Evolutionary conservation across 2,329 filamentous ascomycete genomes (phyloP).

Genomic region (Pseudogymnoascus sp.): DNA sequence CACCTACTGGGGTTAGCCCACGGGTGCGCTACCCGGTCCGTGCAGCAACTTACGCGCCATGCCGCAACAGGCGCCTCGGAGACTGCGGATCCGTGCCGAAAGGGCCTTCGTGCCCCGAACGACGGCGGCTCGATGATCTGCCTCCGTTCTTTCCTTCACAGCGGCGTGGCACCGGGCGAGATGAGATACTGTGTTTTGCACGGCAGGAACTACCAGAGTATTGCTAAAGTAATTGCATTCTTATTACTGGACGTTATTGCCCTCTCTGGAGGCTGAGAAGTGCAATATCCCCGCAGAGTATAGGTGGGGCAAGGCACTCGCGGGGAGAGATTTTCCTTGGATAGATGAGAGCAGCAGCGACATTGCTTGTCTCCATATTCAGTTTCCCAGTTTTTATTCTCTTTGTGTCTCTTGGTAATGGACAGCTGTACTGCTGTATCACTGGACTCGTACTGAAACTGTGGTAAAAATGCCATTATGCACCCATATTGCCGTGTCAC

Average conservation of each 20-base stretch:
- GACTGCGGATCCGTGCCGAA: slow-evolving; percentile 7
- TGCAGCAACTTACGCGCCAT: background rate
- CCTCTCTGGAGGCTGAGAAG: background rate
- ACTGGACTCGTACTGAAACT: background rate
- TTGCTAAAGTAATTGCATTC: background rate
- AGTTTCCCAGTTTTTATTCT: background rate
- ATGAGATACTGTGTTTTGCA: background rate
- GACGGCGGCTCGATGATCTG: background rate
- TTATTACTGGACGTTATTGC: background rate
- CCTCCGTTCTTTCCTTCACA: slow-evolving; percentile 1
- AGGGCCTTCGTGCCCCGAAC: background rate
- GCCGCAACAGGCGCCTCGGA: slow-evolving; percentile 6
- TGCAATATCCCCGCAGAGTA: background rate
- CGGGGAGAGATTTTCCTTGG: background rate
- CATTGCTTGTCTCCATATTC: background rate
- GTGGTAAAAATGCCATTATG: background rate
- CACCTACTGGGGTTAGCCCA: background rate
- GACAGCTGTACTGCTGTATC: background rate
- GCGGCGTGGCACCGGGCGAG: background rate
- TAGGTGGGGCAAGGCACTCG: background rate
- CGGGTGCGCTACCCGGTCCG: background rate
- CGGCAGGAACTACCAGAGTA: background rate
- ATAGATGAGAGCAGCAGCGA: background rate
- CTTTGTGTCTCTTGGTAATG: background rate
- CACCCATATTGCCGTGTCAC: background rate